Conservation (phyloP, 164 flowering plant genomes). For the Vitis riparia region DNA sequence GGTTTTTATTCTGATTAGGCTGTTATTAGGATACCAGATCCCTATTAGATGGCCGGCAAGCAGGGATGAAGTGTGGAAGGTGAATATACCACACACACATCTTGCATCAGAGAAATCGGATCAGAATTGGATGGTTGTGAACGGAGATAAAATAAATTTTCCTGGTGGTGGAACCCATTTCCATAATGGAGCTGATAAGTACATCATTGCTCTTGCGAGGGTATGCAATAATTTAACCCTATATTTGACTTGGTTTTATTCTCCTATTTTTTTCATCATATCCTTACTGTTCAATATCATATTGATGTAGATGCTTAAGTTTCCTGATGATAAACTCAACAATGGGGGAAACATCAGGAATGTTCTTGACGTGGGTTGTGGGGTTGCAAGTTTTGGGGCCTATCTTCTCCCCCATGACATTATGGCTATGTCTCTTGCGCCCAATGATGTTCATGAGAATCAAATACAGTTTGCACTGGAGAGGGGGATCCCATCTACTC, state of each 20-base stretch:
- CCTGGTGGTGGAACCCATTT: conserved; percentile 95
- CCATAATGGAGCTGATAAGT: conserved; percentile 82
- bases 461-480: conserved; percentile 83
- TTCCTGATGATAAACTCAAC: conserved; percentile 64
- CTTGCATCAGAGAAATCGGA: conserved; percentile 84
- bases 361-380: conserved; percentile 85
- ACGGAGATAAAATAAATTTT: conserved; percentile 78
- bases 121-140: conserved; percentile 90
- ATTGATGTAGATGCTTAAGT: conserved; percentile 67
- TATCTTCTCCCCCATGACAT: conserved; percentile 63
- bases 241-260: not conserved
- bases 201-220: conserved; percentile 62
- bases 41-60: conserved; percentile 83
- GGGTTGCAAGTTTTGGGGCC: conserved; percentile 89
- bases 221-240: conserved; percentile 20
- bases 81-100: conserved; percentile 80
- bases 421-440: conserved; percentile 77
- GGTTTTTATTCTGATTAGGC: conserved; percentile 22
- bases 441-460: conserved; percentile 80
- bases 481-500: conserved; percentile 74
- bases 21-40: conserved; percentile 55
- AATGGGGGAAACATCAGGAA: conserved; percentile 69
- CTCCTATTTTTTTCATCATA: not conserved
- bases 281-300: not conserved
- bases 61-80: conserved; percentile 90